Evolutionary conservation across 805 yeast species (phyloP).

Genomic region (Yamadazyma phyllophila): DNA sequence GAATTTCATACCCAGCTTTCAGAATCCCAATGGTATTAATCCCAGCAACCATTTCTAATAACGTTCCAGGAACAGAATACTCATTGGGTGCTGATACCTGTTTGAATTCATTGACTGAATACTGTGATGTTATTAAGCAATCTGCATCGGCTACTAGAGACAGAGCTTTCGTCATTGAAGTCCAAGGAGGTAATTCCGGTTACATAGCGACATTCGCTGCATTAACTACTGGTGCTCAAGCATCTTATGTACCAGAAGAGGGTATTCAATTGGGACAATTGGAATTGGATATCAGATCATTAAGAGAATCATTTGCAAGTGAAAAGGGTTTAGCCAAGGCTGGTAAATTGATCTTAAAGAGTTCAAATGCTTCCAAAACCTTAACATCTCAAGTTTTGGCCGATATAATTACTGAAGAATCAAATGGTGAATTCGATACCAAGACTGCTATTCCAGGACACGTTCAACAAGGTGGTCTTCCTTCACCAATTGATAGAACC

Average conservation of each 20-base stretch:
- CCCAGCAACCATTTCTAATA: constrained; percentile 95
- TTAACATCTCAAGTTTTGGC: constrained; percentile 82
- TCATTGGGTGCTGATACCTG: constrained; percentile 96
- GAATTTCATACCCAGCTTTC: constrained; percentile 81
- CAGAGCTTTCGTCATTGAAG: constrained; percentile 94
- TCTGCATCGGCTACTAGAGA: constrained; percentile 92
- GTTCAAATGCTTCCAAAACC: constrained; percentile 78
- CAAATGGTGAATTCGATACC: constrained; percentile 75
- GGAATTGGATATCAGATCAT: constrained; percentile 69
- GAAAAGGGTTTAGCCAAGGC: constrained; percentile 80
- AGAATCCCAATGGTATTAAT: constrained; percentile 90
- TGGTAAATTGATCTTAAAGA: constrained; percentile 83
- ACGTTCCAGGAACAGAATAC: constrained; percentile 98
- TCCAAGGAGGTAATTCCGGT: constrained; percentile 97
- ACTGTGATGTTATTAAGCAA: constrained; percentile 94
- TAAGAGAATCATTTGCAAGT: constrained; percentile 63
- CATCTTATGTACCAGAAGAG: constrained; percentile 87
- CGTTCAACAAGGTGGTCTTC: constrained; percentile 95
- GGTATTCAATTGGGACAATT: constrained; percentile 66
- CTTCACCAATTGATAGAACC: constrained; percentile 91
- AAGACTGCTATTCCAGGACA: constrained; percentile 98
- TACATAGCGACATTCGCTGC: constrained; percentile 86
- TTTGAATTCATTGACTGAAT: constrained; percentile 81
- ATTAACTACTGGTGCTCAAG: constrained; percentile 86
- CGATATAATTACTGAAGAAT: constrained; percentile 77